Percentiles rank a stretch among this genome's conserved stretches.
Evolutionary conservation across 768 basidiomycete species (phyloP).

Genomic region (Tricholoma bakamatsutake): DNA sequence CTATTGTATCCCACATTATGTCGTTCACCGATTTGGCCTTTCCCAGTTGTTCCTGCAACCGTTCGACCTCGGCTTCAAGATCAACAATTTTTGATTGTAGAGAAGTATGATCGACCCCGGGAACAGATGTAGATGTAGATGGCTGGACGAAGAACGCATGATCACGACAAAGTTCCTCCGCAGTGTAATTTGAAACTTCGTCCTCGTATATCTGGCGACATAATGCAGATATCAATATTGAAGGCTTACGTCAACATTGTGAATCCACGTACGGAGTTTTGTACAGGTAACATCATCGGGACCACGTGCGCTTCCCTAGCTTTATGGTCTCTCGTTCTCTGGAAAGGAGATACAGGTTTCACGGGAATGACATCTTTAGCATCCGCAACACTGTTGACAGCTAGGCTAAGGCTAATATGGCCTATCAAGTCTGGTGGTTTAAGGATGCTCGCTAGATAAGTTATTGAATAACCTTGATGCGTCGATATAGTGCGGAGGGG

Average conservation of each 20-base stretch:
- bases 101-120: slow-evolving; percentile 29
- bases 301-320: slow-evolving; percentile 68
- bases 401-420: slow-evolving; percentile 57
- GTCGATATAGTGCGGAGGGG: slow-evolving; percentile 74
- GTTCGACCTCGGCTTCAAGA: slow-evolving; percentile 67
- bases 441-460: slow-evolving; percentile 70
- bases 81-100: slow-evolving; percentile 55
- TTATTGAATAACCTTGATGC: slow-evolving; percentile 64
- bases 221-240: not conserved
- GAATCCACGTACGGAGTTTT: slow-evolving; percentile 33
- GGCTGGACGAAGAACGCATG: slow-evolving; percentile 61
- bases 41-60: slow-evolving; percentile 62
- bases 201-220: slow-evolving; percentile 23
- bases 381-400: slow-evolving; percentile 31
- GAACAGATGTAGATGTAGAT: slow-evolving; percentile 18
- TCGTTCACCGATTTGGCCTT: slow-evolving; percentile 92
- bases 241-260: not conserved
- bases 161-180: slow-evolving; percentile 57
- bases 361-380: slow-evolving; percentile 59
- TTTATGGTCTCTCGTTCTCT: slow-evolving; percentile 64
- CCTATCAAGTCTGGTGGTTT: slow-evolving; percentile 86
- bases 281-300: slow-evolving; percentile 49
- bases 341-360: slow-evolving; percentile 62
- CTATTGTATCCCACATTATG: slow-evolving; percentile 86
- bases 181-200: slow-evolving; percentile 34